A percentile compares a stretch with the other conserved stretches of the same genome.
These are phyloP conservation scores for Fonsecaea monophora DNA, from an alignment of 2,329 filamentous ascomycete species.

Conservation along the genomic window DNA sequence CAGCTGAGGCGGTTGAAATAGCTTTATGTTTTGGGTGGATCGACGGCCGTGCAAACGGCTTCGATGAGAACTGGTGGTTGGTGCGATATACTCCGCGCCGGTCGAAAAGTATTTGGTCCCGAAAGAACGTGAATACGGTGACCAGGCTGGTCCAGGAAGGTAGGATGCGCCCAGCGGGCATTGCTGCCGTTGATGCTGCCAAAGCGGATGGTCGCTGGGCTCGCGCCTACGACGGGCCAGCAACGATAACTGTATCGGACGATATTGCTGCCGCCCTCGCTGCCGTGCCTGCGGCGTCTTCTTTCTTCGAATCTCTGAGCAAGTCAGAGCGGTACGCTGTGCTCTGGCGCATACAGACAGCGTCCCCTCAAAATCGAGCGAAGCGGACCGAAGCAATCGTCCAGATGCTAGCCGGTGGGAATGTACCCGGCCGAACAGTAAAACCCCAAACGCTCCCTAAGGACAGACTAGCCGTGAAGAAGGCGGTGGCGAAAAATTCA, in stretches of 20 bases:
- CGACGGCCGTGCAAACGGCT: constrained; percentile 59
- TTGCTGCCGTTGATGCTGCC: constrained; percentile 61
- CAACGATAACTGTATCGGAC: constrained; percentile 55
- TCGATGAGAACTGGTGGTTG: constrained; percentile 58
- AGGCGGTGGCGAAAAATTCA: not conserved
- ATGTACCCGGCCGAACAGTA: constrained; percentile 3
- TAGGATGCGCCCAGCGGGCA: constrained; percentile 58
- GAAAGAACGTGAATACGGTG: constrained; percentile 64
- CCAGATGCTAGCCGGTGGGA: constrained; percentile 46
- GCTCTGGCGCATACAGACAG: constrained; percentile 55
- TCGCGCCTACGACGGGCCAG: constrained; percentile 61
- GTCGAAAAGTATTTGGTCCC: constrained; percentile 64
- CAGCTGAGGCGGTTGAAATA: constrained; percentile 60
- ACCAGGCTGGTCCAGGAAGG: constrained; percentile 53
- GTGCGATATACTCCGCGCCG: constrained; percentile 67
- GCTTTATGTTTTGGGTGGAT: constrained; percentile 70
- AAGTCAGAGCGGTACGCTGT: constrained; percentile 57
- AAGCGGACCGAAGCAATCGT: constrained; percentile 55
- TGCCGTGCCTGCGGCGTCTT: constrained; percentile 45
- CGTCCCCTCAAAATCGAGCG: constrained; percentile 42
- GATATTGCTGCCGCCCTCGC: constrained; percentile 58
- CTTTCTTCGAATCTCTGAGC: constrained; percentile 54
- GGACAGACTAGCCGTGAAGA: constrained; percentile 10
- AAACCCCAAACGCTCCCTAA: not conserved
- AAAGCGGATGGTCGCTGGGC: constrained; percentile 66